Conservation (phyloP, 2,329 filamentous ascomycete species). For the Hyphodiscus sp. region DNA sequence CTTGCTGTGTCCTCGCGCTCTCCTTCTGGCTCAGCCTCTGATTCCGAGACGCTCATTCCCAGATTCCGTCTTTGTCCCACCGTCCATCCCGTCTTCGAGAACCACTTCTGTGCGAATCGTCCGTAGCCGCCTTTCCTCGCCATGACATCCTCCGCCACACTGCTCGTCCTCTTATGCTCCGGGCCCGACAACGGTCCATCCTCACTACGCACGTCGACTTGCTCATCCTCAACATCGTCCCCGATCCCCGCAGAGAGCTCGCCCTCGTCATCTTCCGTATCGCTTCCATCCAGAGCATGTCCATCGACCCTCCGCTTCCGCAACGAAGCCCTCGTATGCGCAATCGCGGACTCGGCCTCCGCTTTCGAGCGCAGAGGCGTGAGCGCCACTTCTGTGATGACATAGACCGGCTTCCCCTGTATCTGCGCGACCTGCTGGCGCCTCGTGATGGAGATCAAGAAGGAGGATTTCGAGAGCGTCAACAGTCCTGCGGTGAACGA, state of each 20-base stretch:
- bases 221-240: conserved; percentile 40
- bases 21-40: not conserved
- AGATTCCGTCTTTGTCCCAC: conserved; percentile 62
- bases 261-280: conserved; percentile 41
- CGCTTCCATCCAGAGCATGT: conserved; percentile 29
- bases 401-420: conserved; percentile 74
- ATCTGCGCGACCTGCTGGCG: conserved; percentile 87
- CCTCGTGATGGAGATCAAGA: conserved; percentile 78
- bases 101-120: conserved; percentile 85
- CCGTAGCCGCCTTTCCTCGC: conserved; percentile 77
- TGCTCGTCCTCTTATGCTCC: conserved; percentile 38
- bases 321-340: conserved; percentile 46
- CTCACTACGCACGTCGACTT: not conserved
- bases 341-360: conserved; percentile 69
- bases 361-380: conserved; percentile 74
- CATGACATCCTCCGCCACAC: conserved; percentile 84
- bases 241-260: conserved; percentile 27
- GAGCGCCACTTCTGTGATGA: conserved; percentile 82
- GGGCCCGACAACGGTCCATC: not conserved
- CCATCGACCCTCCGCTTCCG: conserved; percentile 32
- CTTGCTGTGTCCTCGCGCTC: not conserved
- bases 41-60: conserved; percentile 51
- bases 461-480: conserved; percentile 72
- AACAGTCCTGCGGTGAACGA: conserved; percentile 59
- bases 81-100: conserved; percentile 77